Percentiles rank a stretch among this genome's conserved stretches.
Conservation (phyloP, 2,329 filamentous ascomycete genomes). For the Ambrosiella cleistominuta region DNA sequence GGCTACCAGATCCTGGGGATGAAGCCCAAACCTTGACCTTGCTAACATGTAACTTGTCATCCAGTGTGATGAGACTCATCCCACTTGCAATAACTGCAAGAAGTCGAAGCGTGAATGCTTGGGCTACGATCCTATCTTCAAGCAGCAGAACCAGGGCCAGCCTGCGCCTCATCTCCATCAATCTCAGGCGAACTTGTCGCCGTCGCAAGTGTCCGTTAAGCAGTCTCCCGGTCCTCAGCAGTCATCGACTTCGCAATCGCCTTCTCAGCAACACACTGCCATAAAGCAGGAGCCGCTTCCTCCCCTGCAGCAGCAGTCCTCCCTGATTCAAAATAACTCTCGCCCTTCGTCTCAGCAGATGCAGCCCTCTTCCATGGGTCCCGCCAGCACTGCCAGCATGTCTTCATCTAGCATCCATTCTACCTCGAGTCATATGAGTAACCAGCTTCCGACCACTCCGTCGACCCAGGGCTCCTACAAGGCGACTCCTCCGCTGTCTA, state of each 20-base stretch:
- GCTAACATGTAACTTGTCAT: constrained; percentile 9
- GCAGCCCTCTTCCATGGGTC: background rate
- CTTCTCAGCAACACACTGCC: constrained; percentile 5
- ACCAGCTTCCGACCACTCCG: constrained; percentile 8
- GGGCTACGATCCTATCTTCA: constrained; percentile 78
- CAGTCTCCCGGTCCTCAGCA: background rate
- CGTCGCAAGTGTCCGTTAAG: constrained; percentile 2
- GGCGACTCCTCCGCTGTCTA: constrained; percentile 8
- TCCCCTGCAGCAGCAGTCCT: background rate
- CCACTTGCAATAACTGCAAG: constrained; percentile 75
- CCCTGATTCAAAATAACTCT: background rate
- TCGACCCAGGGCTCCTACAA: constrained; percentile 6
- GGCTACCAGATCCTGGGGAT: background rate
- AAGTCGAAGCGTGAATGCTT: constrained; percentile 78
- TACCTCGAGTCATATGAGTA: background rate
- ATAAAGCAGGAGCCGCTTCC: background rate
- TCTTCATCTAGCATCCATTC: constrained; percentile 4
- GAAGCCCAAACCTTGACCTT: background rate
- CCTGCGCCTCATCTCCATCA: constrained; percentile 8
- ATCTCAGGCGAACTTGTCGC: constrained; percentile 1
- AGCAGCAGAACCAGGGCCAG: constrained; percentile 38
- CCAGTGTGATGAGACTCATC: constrained; percentile 92
- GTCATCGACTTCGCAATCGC: background rate
- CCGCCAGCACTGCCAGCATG: background rate
- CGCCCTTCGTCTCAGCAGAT: constrained; percentile 3